A percentile compares a stretch with the other conserved stretches of the same genome.
phyloP scores from a whole-genome alignment of 352 stramenopile genomes.

The Globisporangium nodosum region DNA sequence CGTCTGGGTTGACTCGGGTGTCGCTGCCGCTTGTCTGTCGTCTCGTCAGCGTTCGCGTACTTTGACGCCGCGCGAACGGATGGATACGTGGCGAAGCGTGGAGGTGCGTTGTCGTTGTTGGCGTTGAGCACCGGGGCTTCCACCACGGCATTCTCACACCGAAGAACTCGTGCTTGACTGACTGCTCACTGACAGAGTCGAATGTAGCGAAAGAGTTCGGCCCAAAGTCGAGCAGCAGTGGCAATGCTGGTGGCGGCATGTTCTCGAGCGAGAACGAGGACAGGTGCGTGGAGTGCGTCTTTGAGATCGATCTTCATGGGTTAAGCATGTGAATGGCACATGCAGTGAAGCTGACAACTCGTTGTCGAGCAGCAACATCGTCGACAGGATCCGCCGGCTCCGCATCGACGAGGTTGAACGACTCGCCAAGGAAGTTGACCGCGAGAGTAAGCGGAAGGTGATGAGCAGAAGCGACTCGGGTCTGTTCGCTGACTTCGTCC shows the following conservation, averaged over 20 bases:
- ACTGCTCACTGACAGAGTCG: not conserved
- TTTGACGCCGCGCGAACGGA: conserved; percentile 31
- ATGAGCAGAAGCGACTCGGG: not conserved
- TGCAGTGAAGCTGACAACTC: not conserved
- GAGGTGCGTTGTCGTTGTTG: not conserved
- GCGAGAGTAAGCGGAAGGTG: not conserved
- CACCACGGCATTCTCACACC: not conserved
- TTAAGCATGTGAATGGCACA: not conserved
- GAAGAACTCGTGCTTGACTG: not conserved
- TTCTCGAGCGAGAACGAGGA: conserved; percentile 27
- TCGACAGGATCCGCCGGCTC: conserved; percentile 4
- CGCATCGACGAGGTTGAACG: not conserved
- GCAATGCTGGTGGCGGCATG: conserved; percentile 2
- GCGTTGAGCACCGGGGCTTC: not conserved
- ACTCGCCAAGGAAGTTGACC: not conserved
- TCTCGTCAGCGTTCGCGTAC: conserved; percentile 24
- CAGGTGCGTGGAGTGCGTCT: conserved; percentile 10
- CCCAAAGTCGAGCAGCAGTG: not conserved
- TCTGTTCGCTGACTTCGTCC: not conserved
- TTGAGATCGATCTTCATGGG: not conserved
- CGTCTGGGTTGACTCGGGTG: too few species aligned
- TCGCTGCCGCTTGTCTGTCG: not conserved
- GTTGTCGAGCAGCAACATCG: conserved; percentile 3
- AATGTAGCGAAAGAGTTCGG: not conserved
- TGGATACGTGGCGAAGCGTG: conserved; percentile 15